These are phyloP conservation scores for Paramecium pentaurelia DNA, from an alignment of 73 alveolate genomes.

Conservation along the genomic window DNA sequence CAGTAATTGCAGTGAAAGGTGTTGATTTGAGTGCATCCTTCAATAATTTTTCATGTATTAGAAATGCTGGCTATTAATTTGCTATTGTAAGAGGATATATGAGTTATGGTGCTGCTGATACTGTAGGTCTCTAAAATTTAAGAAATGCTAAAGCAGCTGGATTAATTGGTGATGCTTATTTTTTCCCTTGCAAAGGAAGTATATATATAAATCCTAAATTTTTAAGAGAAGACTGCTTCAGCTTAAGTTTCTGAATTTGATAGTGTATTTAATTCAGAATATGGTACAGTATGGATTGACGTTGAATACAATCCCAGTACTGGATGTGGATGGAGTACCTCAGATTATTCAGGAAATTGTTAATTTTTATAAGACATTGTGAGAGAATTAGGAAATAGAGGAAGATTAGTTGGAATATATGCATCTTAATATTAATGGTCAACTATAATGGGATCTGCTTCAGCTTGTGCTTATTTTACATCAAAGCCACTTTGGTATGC, in stretches of 20 bases:
- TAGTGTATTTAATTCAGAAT: constrained; percentile 53
- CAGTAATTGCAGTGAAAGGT: constrained; percentile 48
- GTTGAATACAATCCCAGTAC: constrained; percentile 76
- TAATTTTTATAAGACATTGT: constrained; percentile 60
- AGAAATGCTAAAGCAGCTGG: constrained; percentile 79
- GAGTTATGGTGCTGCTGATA: constrained; percentile 77
- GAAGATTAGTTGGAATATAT: constrained; percentile 74
- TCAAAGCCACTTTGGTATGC: constrained; percentile 84
- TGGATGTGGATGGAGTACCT: constrained; percentile 68
- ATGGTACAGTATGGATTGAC: constrained; percentile 82
- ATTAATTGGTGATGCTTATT: constrained; percentile 72
- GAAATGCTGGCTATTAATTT: constrained; percentile 60
- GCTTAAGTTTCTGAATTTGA: constrained; percentile 56
- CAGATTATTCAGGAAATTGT: constrained; percentile 66
- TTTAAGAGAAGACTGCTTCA: constrained; percentile 60
- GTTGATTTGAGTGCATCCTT: constrained; percentile 51
- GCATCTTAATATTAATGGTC: constrained; percentile 72
- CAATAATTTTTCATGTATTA: constrained; percentile 65
- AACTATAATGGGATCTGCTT: constrained; percentile 70
- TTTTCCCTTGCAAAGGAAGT: constrained; percentile 75
- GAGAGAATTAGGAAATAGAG: constrained; percentile 52
- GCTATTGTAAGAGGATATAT: constrained; percentile 78
- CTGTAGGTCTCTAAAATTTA: constrained; percentile 62
- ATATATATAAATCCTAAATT: neutral
- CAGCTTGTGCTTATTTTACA: constrained; percentile 62